These are phyloP conservation scores for Raphidocelis subcapitata DNA, from an alignment of 139 green algal genomes.

Conservation along the genomic window DNA sequence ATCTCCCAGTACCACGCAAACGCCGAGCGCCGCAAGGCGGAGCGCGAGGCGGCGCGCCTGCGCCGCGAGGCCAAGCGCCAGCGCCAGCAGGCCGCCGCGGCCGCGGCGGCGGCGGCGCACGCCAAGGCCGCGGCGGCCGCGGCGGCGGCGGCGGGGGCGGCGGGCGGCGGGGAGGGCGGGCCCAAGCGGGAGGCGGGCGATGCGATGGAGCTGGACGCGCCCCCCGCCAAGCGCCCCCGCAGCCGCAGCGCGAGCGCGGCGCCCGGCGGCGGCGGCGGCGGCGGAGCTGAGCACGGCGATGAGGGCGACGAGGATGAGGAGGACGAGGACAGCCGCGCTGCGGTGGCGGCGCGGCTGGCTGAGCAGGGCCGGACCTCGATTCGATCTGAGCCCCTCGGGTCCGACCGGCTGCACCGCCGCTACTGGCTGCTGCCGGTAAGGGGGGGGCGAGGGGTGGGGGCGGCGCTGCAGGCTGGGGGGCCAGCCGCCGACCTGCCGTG, in stretches of 20 bases:
- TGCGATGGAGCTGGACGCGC: background rate
- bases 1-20: constrained; percentile 40
- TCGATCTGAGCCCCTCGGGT: constrained; percentile 38
- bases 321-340: constrained; percentile 5
- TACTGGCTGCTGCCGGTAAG: constrained; percentile 43
- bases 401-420: constrained; percentile 40
- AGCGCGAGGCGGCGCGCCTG: constrained; percentile 24
- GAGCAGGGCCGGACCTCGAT: constrained; percentile 33
- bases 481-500: no score
- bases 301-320: constrained; percentile 19
- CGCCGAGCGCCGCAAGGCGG: constrained; percentile 37
- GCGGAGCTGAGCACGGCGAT: background rate
- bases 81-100: constrained; percentile 16
- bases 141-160: background rate
- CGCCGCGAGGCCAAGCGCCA: constrained; percentile 25
- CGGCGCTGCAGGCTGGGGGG: background rate
- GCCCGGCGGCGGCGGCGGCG: background rate
- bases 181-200: no score
- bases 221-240: constrained; percentile 1
- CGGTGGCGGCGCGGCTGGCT: constrained; percentile 14
- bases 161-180: no score
- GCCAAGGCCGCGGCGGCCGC: background rate
- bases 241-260: background rate
- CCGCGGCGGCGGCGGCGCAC: constrained; percentile 5
- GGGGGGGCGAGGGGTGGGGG: no score